phyloP scores from a whole-genome alignment of 768 basidiomycete genomes.

The Aureoboletus auriporus region DNA sequence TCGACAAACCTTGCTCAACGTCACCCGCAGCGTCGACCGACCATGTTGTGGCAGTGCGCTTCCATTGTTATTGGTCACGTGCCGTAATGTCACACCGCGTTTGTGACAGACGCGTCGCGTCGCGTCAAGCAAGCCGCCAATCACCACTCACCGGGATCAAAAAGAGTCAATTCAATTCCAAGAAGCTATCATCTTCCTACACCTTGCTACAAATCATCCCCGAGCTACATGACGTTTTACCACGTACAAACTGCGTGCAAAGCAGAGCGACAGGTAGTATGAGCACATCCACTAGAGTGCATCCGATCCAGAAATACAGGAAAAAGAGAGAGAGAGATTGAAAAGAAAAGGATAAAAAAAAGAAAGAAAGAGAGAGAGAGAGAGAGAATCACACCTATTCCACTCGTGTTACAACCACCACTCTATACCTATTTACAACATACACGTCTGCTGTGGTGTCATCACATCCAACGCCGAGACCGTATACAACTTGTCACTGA shows the following conservation, averaged over 20 bases:
- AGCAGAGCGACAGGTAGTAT: conserved; percentile 18
- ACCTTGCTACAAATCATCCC: conserved; percentile 19
- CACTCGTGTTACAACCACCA: conserved; percentile 17
- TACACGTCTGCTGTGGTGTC: conserved; percentile 1
- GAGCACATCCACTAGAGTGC: conserved; percentile 6
- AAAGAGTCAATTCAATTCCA: no score
- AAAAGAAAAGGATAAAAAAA: conserved; percentile 3
- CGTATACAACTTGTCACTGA: conserved; percentile 17
- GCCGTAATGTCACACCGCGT: conserved; percentile 27
- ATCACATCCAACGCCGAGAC: conserved; percentile 3
- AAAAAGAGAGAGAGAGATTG: neutral
- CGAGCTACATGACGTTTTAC: conserved; percentile 13
- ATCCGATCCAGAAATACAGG: conserved; percentile 19
- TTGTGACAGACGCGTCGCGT: conserved; percentile 23
- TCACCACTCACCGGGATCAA: no score
- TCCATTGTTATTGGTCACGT: conserved; percentile 20
- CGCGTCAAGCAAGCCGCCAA: neutral
- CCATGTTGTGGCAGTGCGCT: conserved; percentile 16
- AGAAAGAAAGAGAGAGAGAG: neutral
- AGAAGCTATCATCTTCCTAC: no score
- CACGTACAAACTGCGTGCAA: conserved; percentile 18
- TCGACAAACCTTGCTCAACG: neutral
- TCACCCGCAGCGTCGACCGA: neutral
- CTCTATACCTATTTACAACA: conserved; percentile 11
- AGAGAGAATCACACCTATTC: conserved; percentile 6